These are phyloP conservation scores for Periconia digitata DNA, from an alignment of 2,329 filamentous ascomycete genomes.

Conservation along the genomic window DNA sequence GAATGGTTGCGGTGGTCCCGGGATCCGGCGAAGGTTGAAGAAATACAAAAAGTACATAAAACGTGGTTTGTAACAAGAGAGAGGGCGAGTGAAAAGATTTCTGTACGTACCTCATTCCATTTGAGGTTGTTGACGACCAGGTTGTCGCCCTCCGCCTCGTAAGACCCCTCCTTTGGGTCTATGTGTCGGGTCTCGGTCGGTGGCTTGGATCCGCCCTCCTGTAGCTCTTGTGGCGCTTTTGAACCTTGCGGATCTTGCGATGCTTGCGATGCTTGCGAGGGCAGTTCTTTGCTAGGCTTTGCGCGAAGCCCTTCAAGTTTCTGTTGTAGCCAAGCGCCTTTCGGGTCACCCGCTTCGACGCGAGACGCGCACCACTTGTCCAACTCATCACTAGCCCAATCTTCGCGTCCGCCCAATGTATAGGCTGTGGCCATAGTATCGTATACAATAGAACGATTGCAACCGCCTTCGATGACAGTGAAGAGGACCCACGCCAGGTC, in stretches of 20 bases:
- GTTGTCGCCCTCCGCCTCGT: slow-evolving; percentile 11
- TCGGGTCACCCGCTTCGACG: slow-evolving; percentile 19
- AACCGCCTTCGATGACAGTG: slow-evolving; percentile 31
- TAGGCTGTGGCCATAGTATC: slow-evolving; percentile 27
- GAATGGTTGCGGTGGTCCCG: no score
- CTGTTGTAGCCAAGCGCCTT: slow-evolving; percentile 28
- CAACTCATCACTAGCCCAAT: slow-evolving; percentile 19
- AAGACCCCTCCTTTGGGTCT: neutral
- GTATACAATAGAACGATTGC: slow-evolving; percentile 34
- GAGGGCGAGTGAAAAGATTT: neutral
- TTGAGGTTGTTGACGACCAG: slow-evolving; percentile 17
- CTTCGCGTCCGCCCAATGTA: slow-evolving; percentile 13
- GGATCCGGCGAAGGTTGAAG: no score
- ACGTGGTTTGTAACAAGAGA: no score
- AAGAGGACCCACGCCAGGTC: slow-evolving; percentile 24
- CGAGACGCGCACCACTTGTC: slow-evolving; percentile 32
- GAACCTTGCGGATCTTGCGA: no score
- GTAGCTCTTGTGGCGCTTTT: no score
- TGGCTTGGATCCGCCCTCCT: neutral
- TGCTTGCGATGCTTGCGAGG: no score
- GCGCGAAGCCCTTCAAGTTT: slow-evolving; percentile 24
- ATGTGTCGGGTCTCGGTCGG: neutral
- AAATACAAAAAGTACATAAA: no score
- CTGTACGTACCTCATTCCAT: slow-evolving; percentile 33
- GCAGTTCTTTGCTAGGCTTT: neutral